phyloP scores from a whole-genome alignment of 441 rosid species.

The Hypseocharis bilobata region DNA sequence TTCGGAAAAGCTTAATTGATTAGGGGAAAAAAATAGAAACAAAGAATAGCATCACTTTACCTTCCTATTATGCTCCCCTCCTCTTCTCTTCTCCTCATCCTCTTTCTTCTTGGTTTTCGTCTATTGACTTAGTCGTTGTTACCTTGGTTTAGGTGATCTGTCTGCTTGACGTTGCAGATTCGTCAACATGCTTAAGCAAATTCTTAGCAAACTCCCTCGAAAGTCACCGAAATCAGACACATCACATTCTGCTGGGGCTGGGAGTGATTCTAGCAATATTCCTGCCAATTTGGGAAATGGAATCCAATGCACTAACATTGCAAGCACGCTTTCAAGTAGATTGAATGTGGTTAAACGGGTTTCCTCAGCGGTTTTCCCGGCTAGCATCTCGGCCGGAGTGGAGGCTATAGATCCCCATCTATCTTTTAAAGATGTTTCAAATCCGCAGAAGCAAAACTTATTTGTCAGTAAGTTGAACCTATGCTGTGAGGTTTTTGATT shows the following conservation, averaged over 20 bases:
- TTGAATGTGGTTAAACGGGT: constrained; percentile 69
- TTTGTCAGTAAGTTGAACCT: constrained; percentile 60
- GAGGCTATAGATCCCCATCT: constrained; percentile 64
- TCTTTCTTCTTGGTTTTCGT: not conserved
- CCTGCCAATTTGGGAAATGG: constrained; percentile 31
- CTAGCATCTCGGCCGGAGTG: constrained; percentile 56
- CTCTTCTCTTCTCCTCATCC: not conserved
- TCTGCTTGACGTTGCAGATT: constrained; percentile 25
- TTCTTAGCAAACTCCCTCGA: constrained; percentile 58
- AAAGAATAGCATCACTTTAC: not conserved
- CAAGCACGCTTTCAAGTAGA: constrained; percentile 47
- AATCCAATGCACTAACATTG: constrained; percentile 44
- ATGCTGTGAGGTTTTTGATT: constrained; percentile 48
- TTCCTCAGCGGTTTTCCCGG: constrained; percentile 71
- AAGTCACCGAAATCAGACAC: constrained; percentile 44
- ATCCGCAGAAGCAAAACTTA: constrained; percentile 54
- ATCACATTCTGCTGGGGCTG: constrained; percentile 28
- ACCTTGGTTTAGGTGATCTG: constrained; percentile 20
- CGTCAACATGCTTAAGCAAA: constrained; percentile 60
- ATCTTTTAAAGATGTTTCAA: constrained; percentile 63
- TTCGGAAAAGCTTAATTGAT: not conserved
- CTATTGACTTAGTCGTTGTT: not conserved
- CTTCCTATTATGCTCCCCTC: not conserved
- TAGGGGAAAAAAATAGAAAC: not conserved
- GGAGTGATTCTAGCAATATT: constrained; percentile 35